Conservation (phyloP, 306 rosid genomes). For the Sophora flavescens region DNA sequence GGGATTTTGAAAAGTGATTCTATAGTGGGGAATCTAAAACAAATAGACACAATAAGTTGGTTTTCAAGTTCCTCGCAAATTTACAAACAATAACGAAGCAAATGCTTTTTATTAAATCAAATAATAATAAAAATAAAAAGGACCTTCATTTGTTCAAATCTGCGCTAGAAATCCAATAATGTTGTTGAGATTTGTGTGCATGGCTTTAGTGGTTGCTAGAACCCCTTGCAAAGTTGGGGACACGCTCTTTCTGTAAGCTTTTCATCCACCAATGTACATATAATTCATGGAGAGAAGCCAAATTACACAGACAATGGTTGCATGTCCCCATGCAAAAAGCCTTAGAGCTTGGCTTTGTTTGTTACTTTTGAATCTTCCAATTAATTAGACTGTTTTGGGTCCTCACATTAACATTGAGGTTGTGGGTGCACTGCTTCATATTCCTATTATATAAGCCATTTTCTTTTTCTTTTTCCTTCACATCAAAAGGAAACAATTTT, state of each 20-base stretch:
- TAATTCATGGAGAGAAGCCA: background rate
- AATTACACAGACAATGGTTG: background rate
- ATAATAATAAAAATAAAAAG: too few species aligned
- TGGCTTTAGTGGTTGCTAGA: background rate
- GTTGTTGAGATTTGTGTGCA: background rate
- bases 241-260: background rate
- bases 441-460: too few species aligned
- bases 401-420: background rate
- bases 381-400: too few species aligned
- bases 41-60: background rate
- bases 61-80: too few species aligned
- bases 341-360: constrained; percentile 24
- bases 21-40: too few species aligned
- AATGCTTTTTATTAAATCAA: too few species aligned
- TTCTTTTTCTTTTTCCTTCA: too few species aligned
- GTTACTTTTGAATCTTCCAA: background rate
- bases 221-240: background rate
- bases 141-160: background rate
- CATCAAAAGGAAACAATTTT: too few species aligned
- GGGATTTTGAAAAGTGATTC: too few species aligned
- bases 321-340: background rate
- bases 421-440: too few species aligned
- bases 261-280: background rate
- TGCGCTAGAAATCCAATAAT: background rate
- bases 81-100: too few species aligned